Conservation (phyloP, 1,284 basidiomycete species). For the Ceratorhiza oryzae-sativae region DNA sequence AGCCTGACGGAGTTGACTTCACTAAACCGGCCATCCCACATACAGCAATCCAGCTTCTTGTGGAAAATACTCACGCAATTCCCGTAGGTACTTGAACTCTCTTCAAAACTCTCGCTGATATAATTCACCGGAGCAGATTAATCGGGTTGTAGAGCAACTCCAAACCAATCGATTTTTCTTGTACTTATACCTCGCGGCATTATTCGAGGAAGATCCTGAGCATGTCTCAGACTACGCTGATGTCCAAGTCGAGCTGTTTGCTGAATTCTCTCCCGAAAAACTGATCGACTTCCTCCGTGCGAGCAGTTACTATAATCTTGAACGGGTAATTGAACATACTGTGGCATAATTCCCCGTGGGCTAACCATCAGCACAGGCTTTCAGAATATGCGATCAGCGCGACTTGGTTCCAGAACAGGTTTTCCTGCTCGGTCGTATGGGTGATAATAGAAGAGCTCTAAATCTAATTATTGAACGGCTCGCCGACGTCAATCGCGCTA, state of each 20-base stretch:
- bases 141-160: slow-evolving; percentile 88
- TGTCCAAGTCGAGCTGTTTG: slow-evolving; percentile 88
- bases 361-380: slow-evolving; percentile 66
- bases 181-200: slow-evolving; percentile 91
- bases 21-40: slow-evolving; percentile 45
- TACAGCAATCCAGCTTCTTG: slow-evolving; percentile 85
- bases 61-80: slow-evolving; percentile 95
- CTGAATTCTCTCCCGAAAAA: slow-evolving; percentile 80
- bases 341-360: background rate
- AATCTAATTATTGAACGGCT: slow-evolving; percentile 95
- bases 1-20: slow-evolving; percentile 35
- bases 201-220: slow-evolving; percentile 88
- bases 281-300: slow-evolving; percentile 92
- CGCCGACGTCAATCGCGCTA: slow-evolving; percentile 91
- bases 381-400: slow-evolving; percentile 80
- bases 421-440: slow-evolving; percentile 95
- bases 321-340: slow-evolving; percentile 68
- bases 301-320: slow-evolving; percentile 91
- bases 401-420: slow-evolving; percentile 97
- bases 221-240: slow-evolving; percentile 84
- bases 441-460: slow-evolving; percentile 94
- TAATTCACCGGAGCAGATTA: slow-evolving; percentile 62
- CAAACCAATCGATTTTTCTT: slow-evolving; percentile 80
- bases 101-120: background rate
- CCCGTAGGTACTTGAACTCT: slow-evolving; percentile 60